Conservation (phyloP, 768 basidiomycete genomes). For the Boletus edulis region DNA sequence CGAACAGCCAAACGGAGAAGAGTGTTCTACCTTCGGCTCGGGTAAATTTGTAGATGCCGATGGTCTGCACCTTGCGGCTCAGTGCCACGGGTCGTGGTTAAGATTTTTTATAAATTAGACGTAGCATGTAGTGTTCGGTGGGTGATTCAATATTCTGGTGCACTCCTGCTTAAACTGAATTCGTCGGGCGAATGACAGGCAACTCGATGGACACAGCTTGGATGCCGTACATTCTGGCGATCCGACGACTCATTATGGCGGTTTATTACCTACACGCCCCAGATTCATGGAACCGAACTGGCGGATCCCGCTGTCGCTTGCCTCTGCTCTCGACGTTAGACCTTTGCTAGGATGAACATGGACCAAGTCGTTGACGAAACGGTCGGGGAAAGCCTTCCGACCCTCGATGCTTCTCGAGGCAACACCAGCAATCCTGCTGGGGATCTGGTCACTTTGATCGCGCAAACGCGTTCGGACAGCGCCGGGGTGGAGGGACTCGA, state of each 20-base stretch:
- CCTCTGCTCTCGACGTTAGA: not conserved
- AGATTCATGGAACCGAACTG: conserved; percentile 5
- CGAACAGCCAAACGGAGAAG: no score
- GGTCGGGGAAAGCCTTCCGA: not conserved
- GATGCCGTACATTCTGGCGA: conserved; percentile 14
- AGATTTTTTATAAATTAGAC: no score
- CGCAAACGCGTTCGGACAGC: not conserved
- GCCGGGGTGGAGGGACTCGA: not conserved
- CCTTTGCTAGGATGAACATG: conserved; percentile 1
- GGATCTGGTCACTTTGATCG: not conserved
- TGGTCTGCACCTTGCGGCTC: no score
- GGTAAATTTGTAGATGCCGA: no score
- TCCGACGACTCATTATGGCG: not conserved
- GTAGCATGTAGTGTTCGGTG: no score
- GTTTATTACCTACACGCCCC: conserved; percentile 5
- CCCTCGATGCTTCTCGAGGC: not conserved
- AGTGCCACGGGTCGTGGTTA: no score
- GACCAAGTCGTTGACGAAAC: not conserved
- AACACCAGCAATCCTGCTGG: not conserved
- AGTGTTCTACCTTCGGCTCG: no score
- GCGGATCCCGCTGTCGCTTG: not conserved
- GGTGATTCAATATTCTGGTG: no score
- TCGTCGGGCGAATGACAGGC: not conserved
- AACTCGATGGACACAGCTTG: not conserved
- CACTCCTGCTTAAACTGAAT: no score